Evolutionary conservation across 1,284 basidiomycete genomes (phyloP).

Genomic region (Schizophyllum commune): DNA sequence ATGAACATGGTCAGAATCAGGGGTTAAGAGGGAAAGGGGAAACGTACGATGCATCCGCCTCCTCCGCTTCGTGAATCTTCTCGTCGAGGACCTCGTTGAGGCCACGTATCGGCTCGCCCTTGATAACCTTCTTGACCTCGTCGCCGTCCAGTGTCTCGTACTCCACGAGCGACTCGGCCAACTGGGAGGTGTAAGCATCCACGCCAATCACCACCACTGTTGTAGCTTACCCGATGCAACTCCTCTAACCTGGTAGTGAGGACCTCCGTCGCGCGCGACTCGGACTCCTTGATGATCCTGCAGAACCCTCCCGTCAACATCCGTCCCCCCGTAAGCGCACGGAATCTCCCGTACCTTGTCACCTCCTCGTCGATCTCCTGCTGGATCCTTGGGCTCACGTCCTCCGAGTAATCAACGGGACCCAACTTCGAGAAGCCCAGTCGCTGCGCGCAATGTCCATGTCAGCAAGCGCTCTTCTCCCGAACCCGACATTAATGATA

Average conservation of each 20-base stretch:
- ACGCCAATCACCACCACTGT: slow-evolving; percentile 4
- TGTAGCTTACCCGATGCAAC: slow-evolving; percentile 62
- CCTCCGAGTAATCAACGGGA: slow-evolving; percentile 71
- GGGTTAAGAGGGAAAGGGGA: neutral
- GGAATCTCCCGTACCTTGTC: slow-evolving; percentile 46
- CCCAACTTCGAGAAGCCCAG: slow-evolving; percentile 90
- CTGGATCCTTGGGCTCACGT: slow-evolving; percentile 66
- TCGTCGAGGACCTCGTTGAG: slow-evolving; percentile 58
- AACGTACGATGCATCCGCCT: neutral
- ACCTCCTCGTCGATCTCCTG: slow-evolving; percentile 84
- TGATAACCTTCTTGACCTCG: slow-evolving; percentile 82
- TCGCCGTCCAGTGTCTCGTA: slow-evolving; percentile 88
- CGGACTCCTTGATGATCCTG: slow-evolving; percentile 48
- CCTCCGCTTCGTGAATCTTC: slow-evolving; percentile 23
- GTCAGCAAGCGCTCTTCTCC: slow-evolving; percentile 33
- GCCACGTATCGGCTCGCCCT: slow-evolving; percentile 68
- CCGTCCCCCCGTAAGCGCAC: slow-evolving; percentile 3
- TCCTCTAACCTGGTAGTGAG: slow-evolving; percentile 71
- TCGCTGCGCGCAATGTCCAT: slow-evolving; percentile 35
- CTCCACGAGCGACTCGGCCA: slow-evolving; percentile 84
- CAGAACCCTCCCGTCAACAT: slow-evolving; percentile 47
- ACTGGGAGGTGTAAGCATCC: slow-evolving; percentile 31
- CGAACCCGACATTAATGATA: too few relatives aligned
- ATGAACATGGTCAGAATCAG: neutral
- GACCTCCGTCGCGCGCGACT: slow-evolving; percentile 55